phyloP scores from a whole-genome alignment of 495 filamentous ascomycete genomes.

The Acidomyces sp. region DNA sequence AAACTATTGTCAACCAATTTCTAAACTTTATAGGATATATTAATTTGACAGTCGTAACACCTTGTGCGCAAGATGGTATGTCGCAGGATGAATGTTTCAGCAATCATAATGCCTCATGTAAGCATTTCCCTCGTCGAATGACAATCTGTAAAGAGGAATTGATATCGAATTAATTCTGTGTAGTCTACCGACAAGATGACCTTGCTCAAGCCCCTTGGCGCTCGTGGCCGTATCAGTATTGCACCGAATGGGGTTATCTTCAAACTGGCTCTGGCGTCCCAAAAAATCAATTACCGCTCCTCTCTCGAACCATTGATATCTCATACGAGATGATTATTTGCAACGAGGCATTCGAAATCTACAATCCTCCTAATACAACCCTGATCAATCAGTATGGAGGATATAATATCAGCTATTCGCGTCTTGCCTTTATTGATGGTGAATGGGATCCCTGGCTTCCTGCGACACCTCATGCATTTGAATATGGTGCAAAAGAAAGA shows the following conservation, averaged over 20 bases:
- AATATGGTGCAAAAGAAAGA: conserved; percentile 34
- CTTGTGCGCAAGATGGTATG: conserved; percentile 25
- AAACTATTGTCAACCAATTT: conserved; percentile 39
- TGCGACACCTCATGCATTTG: conserved; percentile 45
- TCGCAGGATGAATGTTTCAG: conserved; percentile 45
- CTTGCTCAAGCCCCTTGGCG: conserved; percentile 37
- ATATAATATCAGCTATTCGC: conserved; percentile 47
- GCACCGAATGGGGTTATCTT: conserved; percentile 55
- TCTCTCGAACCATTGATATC: conserved; percentile 50
- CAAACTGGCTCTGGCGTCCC: conserved; percentile 53
- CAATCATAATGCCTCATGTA: conserved; percentile 34
- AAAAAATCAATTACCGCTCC: conserved; percentile 41
- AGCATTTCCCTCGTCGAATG: too few relatives aligned
- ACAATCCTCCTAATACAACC: conserved; percentile 38
- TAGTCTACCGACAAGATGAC: conserved; percentile 37
- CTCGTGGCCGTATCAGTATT: conserved; percentile 47
- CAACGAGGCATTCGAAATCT: conserved; percentile 49
- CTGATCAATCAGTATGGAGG: conserved; percentile 57
- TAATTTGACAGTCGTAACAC: conserved; percentile 31
- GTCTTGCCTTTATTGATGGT: conserved; percentile 43
- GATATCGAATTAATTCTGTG: background rate
- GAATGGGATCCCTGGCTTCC: conserved; percentile 58
- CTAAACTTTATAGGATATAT: conserved; percentile 57
- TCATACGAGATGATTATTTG: conserved; percentile 43
- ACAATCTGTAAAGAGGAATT: too few relatives aligned